These are phyloP conservation scores for Cymbopogon flexuosus DNA, from an alignment of 202 grass and related monocot genomes.

Conservation along the genomic window DNA sequence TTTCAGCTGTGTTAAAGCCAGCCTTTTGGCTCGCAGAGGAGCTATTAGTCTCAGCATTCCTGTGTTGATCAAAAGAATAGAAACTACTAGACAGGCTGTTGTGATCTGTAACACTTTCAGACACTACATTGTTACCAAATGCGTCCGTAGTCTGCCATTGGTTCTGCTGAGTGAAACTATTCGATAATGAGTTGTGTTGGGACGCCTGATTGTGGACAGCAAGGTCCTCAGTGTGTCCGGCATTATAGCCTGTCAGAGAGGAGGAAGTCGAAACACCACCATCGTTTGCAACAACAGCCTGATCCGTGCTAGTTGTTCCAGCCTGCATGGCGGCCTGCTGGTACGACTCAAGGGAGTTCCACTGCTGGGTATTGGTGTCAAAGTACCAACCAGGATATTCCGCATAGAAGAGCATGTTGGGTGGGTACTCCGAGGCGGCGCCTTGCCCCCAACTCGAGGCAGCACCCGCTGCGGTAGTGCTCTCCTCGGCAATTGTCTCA, in stretches of 20 bases:
- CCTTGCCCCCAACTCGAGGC: conserved; percentile 41
- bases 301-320: conserved; percentile 14
- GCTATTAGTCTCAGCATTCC: conserved; percentile 1
- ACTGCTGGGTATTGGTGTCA: conserved; percentile 78
- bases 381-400: conserved; percentile 92
- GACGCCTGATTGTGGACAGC: conserved; percentile 26
- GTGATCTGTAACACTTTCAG: conserved; percentile 34
- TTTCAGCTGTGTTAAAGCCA: conserved; percentile 31
- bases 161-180: conserved; percentile 43
- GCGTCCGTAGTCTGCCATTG: conserved; percentile 38
- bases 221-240: conserved; percentile 11
- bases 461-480: background rate
- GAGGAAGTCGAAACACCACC: conserved; percentile 23
- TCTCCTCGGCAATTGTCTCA: conserved; percentile 71
- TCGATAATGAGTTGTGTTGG: conserved; percentile 43
- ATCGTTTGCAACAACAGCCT: conserved; percentile 40
- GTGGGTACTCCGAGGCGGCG: conserved; percentile 44
- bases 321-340: conserved; percentile 34
- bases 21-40: conserved; percentile 26
- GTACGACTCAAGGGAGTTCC: conserved; percentile 70
- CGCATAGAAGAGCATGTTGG: conserved; percentile 81
- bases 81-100: conserved; percentile 43
- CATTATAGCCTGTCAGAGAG: conserved; percentile 16
- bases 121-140: conserved; percentile 39
- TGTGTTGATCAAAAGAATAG: conserved; percentile 36